Percentiles rank a stretch among this genome's conserved stretches.
phyloP scores from a whole-genome alignment of 2,329 filamentous ascomycete genomes.

The Fusarium papillatum region DNA sequence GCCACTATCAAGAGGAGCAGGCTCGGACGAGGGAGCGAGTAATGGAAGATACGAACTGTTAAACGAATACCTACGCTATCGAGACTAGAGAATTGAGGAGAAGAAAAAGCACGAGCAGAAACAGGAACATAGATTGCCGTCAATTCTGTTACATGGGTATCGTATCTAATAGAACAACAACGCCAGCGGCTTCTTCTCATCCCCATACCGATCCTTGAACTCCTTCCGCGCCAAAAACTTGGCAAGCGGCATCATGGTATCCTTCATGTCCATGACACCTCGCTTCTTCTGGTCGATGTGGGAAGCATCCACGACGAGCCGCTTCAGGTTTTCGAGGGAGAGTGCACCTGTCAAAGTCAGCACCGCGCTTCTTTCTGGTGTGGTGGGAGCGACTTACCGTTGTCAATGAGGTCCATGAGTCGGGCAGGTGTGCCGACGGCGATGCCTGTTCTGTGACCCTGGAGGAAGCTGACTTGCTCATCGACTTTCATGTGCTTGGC shows the following conservation, averaged over 20 bases:
- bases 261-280: conserved; percentile 95
- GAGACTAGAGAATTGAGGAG: background rate
- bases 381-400: conserved; percentile 67
- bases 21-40: background rate
- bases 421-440: conserved; percentile 92
- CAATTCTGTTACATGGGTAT: conserved; percentile 34
- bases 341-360: conserved; percentile 67
- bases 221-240: conserved; percentile 79
- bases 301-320: conserved; percentile 90
- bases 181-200: conserved; percentile 68
- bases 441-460: conserved; percentile 80
- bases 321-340: conserved; percentile 77
- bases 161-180: conserved; percentile 74
- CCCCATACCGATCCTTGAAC: conserved; percentile 78
- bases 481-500: conserved; percentile 98
- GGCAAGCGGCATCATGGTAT: conserved; percentile 86
- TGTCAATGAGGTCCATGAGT: conserved; percentile 84
- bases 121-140: background rate
- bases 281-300: conserved; percentile 96
- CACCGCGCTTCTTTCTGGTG: background rate
- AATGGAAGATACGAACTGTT: background rate
- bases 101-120: background rate
- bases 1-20: background rate
- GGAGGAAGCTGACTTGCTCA: conserved; percentile 84
- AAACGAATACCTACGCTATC: background rate